Evolutionary conservation across 371 early-diverging fungal species (phyloP), one percentile per base, ranked within the genome.

Genomic region (Gilbertella persicaria): DNA sequence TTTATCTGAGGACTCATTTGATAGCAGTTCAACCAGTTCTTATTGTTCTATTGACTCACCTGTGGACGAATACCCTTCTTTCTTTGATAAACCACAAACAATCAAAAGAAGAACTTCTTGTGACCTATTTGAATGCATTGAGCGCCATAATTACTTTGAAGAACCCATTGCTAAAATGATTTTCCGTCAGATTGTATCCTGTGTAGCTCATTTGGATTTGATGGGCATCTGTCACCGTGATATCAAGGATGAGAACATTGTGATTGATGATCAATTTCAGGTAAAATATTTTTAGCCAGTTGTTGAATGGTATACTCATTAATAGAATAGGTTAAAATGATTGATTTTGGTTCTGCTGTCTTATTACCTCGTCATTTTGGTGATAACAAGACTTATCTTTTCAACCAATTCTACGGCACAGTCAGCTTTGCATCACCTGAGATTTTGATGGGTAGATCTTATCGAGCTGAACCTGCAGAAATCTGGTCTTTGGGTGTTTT

Each of bases 51-150:
- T 53, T 16, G 55, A 66, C 42, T 60, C 67, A 8, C 60, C 57
- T 17, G 37, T 54, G 3, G 55, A 62, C 20, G 57, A 56, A 28
- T 50, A 54, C 6, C 55, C 55, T 30, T 14, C 51, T 1, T 50
- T 40, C n/a, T 50, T 50, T 26, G 50, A 52, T 9, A 29, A 56
- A 29, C 19, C 26, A 13, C 61, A 50, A 6, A 45, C 71, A 4
- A 61, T 79, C 50, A 73, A 71, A 24, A 73, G 83, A 42, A 69
- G 81, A 23, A 78, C 79, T 1, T 80, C 80, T 3, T 80, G 82
- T 40, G 92, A 92, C 62, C 66, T 92, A 50, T 92, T 92, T 62
- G 93, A 92, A 67, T 90, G 87, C 58, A 89, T 91, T 44, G 88
- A 90, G 59, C 78, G 75, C 21, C 85, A 85, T 65, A 72, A 64